Evolutionary conservation across 257 asterid genomes (phyloP).

Genomic region (Anisodus tanguticus): DNA sequence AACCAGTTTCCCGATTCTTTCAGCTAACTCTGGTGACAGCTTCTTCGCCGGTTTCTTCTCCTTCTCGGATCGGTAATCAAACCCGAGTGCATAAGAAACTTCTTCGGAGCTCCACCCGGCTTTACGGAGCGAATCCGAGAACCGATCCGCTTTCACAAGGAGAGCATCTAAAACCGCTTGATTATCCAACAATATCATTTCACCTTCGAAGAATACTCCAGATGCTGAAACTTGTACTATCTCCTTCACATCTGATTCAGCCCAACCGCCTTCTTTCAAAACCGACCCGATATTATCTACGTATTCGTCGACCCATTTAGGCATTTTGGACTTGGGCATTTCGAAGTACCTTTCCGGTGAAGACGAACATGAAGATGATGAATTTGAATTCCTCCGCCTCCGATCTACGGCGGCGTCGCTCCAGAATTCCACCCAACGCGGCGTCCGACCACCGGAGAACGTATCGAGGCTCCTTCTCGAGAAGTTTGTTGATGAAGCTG

Average conservation of each 20-base stretch:
- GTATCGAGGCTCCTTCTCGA: conserved; percentile 68
- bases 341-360: conserved; percentile 83
- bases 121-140: conserved; percentile 77
- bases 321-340: conserved; percentile 65
- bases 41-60: conserved; percentile 67
- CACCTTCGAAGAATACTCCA: conserved; percentile 74
- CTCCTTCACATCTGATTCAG: conserved; percentile 85
- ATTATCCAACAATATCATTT: conserved; percentile 82
- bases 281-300: conserved; percentile 81
- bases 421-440: conserved; percentile 99
- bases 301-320: conserved; percentile 89
- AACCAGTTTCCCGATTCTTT: conserved; percentile 78
- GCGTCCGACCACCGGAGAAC: conserved; percentile 49
- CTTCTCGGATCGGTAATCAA: conserved; percentile 76
- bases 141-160: conserved; percentile 84
- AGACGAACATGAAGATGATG: conserved; percentile 72
- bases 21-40: conserved; percentile 73
- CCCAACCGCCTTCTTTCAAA: conserved; percentile 86
- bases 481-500: conserved; percentile 46
- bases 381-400: conserved; percentile 74
- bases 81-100: conserved; percentile 84
- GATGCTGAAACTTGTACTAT: conserved; percentile 78
- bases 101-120: conserved; percentile 99
- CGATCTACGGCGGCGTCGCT: conserved; percentile 92
- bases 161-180: conserved; percentile 85